Conservation (phyloP, 106 monocot genomes). For the Acorus gramineus region DNA sequence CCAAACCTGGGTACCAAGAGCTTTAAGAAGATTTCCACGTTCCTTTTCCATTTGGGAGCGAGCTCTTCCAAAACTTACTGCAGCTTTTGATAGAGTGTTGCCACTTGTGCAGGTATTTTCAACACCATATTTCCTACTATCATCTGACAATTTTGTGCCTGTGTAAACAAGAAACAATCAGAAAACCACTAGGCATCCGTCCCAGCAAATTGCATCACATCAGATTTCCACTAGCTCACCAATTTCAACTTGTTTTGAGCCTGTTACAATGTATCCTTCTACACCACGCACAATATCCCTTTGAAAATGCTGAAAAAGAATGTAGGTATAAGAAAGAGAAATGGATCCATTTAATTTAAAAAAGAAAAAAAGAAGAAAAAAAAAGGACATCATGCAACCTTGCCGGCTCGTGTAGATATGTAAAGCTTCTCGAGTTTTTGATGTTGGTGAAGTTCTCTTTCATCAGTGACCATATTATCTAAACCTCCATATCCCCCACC, state of each 20-base stretch:
- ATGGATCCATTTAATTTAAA: too few relatives aligned
- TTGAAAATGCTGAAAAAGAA: constrained; percentile 78
- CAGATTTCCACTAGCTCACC: constrained; percentile 24
- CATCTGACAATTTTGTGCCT: constrained; percentile 84
- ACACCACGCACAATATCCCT: constrained; percentile 91
- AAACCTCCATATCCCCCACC: constrained; percentile 65
- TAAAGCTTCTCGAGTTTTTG: constrained; percentile 86
- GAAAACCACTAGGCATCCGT: neutral
- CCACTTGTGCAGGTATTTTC: constrained; percentile 85
- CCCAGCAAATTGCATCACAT: neutral
- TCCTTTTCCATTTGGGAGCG: constrained; percentile 80
- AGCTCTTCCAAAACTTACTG: constrained; percentile 58
- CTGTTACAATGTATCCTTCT: constrained; percentile 86
- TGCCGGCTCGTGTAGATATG: constrained; percentile 79
- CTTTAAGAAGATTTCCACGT: constrained; percentile 62
- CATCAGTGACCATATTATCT: constrained; percentile 57
- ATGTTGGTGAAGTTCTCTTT: constrained; percentile 56
- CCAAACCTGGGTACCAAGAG: constrained; percentile 75
- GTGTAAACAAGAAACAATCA: neutral
- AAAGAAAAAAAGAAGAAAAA: neutral
- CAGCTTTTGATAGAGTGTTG: constrained; percentile 68
- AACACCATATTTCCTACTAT: constrained; percentile 85
- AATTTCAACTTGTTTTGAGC: constrained; percentile 90
- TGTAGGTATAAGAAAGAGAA: too few relatives aligned
- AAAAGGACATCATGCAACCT: constrained; percentile 31